These are phyloP conservation scores for Artomyces pyxidatus DNA, from an alignment of 768 basidiomycete species.

Conservation along the genomic window DNA sequence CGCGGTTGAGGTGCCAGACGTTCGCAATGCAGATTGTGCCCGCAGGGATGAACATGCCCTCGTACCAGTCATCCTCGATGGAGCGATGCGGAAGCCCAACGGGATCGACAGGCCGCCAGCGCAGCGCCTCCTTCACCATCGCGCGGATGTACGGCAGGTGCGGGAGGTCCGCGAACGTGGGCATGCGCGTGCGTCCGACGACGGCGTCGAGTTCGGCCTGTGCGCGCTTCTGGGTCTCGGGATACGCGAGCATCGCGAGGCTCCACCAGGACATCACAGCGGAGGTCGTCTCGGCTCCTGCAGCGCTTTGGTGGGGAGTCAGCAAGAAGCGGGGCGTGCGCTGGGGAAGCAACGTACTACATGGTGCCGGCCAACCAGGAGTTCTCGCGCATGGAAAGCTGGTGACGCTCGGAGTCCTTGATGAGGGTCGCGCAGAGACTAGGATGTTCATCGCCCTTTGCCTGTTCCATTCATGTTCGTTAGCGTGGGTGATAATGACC, in stretches of 20 bases:
- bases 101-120: background rate
- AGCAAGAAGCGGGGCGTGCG: background rate
- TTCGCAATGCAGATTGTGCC: slow-evolving; percentile 27
- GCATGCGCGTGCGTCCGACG: slow-evolving; percentile 13
- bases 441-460: slow-evolving; percentile 3
- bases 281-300: slow-evolving; percentile 3
- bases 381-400: slow-evolving; percentile 8
- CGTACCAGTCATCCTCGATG: slow-evolving; percentile 22
- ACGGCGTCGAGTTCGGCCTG: slow-evolving; percentile 16
- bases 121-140: slow-evolving; percentile 11
- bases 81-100: background rate
- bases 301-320: background rate
- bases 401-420: background rate
- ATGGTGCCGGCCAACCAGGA: slow-evolving; percentile 11
- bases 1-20: slow-evolving; percentile 4
- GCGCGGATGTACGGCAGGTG: slow-evolving; percentile 15
- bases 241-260: slow-evolving; percentile 15
- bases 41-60: slow-evolving; percentile 25
- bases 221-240: slow-evolving; percentile 9
- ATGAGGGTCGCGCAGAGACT: slow-evolving; percentile 9
- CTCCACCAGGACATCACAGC: slow-evolving; percentile 6
- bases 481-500: background rate
- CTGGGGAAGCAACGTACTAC: slow-evolving; percentile 5
- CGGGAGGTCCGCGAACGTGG: slow-evolving; percentile 8
- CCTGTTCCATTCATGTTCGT: no score